Evolutionary conservation across 2,329 filamentous ascomycete species (phyloP), one percentile per base, ranked within the genome.

Genomic region (Sphaceloma murrayae): DNA sequence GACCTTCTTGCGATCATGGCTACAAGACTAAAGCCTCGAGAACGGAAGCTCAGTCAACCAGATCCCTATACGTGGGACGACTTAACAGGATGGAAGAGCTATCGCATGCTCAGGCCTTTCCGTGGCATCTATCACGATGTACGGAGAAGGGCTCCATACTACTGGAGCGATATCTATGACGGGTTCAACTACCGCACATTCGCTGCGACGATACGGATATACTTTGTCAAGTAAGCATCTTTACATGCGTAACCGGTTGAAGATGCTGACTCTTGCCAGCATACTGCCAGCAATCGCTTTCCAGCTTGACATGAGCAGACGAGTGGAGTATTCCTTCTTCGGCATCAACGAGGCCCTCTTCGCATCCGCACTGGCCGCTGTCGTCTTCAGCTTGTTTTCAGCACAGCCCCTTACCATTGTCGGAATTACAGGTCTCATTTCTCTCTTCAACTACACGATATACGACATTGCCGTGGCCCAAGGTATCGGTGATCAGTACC

Each of bases 281-380:
- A 61, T 78, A 1, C 63, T 78, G 3, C 74, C 75, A 3, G 75
- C 75, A 0, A 62, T 78, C 3, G 74, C 74, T 2, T 78, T 74
- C 50, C 69, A 70, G 2, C 60, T 77, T 13, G 74, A 78, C 54
- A 77, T 77, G 71, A 67, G 69, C 45, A 66, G 73, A 5, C 64
- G 69, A 11, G 77, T 74, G 1, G 68, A 66, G 17, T 45, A 45
- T 32, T 62, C 65, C 13, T 74, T 72, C 58, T 75, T 68, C 49
- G 74, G 74, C 26, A 65, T 77, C 53, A 77, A 75, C 47, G 72
- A 76, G 53, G 70, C 66, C 0, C 61, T 76, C 2, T 71, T 75
- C 51, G 64, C 72, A 1, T 74, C 72, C 1, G 73, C 69, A 2
- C 55, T 75, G n/a, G 72, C 70, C 2, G 70, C 70, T 2, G 66